Percentiles rank a stretch among this genome's conserved stretches.
Evolutionary conservation across 2,329 filamentous ascomycete genomes (phyloP).

Genomic region (Chaetothyriales sp.): DNA sequence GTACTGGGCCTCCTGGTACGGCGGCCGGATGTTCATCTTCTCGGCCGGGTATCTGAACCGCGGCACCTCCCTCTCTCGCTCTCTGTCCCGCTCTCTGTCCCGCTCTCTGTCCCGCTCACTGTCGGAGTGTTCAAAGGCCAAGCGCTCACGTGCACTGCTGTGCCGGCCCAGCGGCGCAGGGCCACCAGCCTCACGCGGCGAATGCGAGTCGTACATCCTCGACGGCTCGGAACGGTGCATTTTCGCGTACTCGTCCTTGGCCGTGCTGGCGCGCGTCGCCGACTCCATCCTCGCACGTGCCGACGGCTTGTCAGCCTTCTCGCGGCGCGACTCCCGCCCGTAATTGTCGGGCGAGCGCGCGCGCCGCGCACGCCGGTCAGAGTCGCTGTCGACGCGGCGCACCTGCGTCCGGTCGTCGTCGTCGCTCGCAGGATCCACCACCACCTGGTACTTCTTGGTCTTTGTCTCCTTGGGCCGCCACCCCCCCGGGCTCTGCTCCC

Average conservation of each 20-base stretch:
- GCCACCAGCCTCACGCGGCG: background rate
- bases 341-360: background rate
- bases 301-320: background rate
- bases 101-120: background rate
- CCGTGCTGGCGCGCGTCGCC: constrained; percentile 6
- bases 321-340: background rate
- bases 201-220: constrained; percentile 5
- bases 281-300: background rate
- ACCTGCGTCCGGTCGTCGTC: constrained; percentile 5
- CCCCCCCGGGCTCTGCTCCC: constrained; percentile 23
- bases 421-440: constrained; percentile 8
- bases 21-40: background rate
- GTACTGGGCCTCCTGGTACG: background rate
- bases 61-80: background rate
- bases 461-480: constrained; percentile 5
- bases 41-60: background rate
- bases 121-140: background rate
- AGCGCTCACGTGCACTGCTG: background rate
- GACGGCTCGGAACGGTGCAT: constrained; percentile 10
- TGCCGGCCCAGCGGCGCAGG: background rate
- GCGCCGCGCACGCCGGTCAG: background rate
- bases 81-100: background rate
- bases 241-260: constrained; percentile 5
- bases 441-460: constrained; percentile 15
- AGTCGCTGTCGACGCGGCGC: background rate